Evolutionary conservation across 148 eudicot species (phyloP).

Genomic region (Pouteria glomerata): DNA sequence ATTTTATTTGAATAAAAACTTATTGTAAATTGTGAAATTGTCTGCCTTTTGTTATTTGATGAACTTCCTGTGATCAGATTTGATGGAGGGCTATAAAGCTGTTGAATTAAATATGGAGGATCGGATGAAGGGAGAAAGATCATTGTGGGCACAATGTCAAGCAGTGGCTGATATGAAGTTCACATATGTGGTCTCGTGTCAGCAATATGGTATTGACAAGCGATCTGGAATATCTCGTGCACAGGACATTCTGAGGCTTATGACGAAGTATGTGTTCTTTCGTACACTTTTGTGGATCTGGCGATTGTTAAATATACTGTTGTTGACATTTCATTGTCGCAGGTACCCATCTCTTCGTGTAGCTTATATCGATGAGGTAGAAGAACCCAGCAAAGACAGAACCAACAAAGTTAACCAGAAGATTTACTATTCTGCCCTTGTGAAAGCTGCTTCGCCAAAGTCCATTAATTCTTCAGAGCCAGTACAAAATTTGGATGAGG

Average conservation of each 20-base stretch:
- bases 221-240: constrained; percentile 79
- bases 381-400: constrained; percentile 69
- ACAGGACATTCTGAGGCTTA: constrained; percentile 79
- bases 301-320: background rate
- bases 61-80: constrained; percentile 35
- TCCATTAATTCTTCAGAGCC: constrained; percentile 63
- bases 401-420: constrained; percentile 51
- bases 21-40: background rate
- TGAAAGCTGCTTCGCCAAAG: constrained; percentile 89
- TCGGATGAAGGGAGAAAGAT: constrained; percentile 65
- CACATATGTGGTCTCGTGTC: constrained; percentile 95
- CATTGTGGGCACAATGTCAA: constrained; percentile 82
- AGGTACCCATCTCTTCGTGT: constrained; percentile 98
- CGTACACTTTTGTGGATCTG: background rate
- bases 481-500: constrained; percentile 87
- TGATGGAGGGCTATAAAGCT: constrained; percentile 96
- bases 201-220: constrained; percentile 84
- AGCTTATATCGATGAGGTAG: constrained; percentile 97
- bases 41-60: background rate
- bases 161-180: constrained; percentile 99
- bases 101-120: constrained; percentile 76
- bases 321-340: constrained; percentile 12
- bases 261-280: constrained; percentile 58
- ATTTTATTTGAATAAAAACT: background rate
- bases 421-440: constrained; percentile 81